phyloP scores from a whole-genome alignment of 23 red algal genomes.

The Gracilaria domingensis region DNA sequence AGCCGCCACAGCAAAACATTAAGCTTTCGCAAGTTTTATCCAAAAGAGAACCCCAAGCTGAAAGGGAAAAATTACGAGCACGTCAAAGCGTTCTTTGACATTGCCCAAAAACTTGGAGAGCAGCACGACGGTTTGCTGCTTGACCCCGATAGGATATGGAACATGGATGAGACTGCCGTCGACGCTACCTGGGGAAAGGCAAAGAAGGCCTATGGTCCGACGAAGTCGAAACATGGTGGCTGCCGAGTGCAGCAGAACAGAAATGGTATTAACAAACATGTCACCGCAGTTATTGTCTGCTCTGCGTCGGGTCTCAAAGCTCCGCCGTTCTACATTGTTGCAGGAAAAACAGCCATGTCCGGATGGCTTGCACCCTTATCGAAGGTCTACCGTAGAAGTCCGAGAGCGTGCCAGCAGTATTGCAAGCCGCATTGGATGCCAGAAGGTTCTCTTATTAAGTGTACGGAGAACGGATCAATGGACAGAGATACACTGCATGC shows the following conservation, averaged over 20 bases:
- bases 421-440: constrained; percentile 13
- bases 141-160: too few relatives aligned
- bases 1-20: too few relatives aligned
- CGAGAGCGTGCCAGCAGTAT: neutral
- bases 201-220: constrained; percentile 14
- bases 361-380: too few relatives aligned
- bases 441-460: constrained; percentile 17
- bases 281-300: constrained; percentile 11
- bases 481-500: too few relatives aligned
- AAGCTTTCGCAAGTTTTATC: neutral
- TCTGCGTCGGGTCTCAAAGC: constrained; percentile 25
- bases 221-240: constrained; percentile 1
- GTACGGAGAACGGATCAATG: too few relatives aligned
- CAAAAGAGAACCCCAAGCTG: constrained; percentile 17
- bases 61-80: constrained; percentile 29
- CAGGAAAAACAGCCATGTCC: constrained; percentile 1
- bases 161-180: too few relatives aligned
- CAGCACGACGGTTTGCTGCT: too few relatives aligned
- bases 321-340: constrained; percentile 41
- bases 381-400: neutral
- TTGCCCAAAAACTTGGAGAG: too few relatives aligned
- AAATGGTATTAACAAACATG: too few relatives aligned
- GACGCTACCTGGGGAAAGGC: constrained; percentile 19
- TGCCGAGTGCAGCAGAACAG: too few relatives aligned
- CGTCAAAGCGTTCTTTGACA: constrained; percentile 43